Conservation (phyloP, 805 yeast species). For the Wickerhamiella dianesei region DNA sequence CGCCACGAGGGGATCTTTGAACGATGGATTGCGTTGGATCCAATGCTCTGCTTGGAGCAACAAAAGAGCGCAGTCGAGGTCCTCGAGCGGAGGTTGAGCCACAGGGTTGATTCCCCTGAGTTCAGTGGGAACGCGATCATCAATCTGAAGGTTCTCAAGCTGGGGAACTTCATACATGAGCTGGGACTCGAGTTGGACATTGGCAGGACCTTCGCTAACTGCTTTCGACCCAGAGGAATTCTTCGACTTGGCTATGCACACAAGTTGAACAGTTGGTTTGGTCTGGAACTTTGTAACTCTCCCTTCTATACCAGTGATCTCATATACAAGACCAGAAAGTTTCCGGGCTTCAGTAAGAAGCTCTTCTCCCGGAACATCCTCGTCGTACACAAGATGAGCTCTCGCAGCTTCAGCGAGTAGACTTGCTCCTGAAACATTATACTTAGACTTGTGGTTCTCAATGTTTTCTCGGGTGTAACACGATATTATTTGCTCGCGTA, state of each 20-base stretch:
- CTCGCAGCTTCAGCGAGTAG: constrained; percentile 60
- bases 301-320: constrained; percentile 79
- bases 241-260: constrained; percentile 45
- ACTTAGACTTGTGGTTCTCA: constrained; percentile 26
- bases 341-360: constrained; percentile 23
- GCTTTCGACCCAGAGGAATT: background rate
- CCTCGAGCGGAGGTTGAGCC: constrained; percentile 57
- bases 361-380: constrained; percentile 20
- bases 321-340: constrained; percentile 47
- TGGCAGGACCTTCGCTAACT: constrained; percentile 42
- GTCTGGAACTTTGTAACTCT: constrained; percentile 74
- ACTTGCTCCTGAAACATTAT: constrained; percentile 17
- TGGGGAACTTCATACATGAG: constrained; percentile 60
- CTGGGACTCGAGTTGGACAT: constrained; percentile 57
- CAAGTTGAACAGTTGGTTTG: constrained; percentile 54
- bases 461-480: constrained; percentile 17
- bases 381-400: constrained; percentile 24
- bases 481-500: constrained; percentile 19
- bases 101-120: constrained; percentile 52
- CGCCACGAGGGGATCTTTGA: constrained; percentile 47
- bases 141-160: constrained; percentile 37
- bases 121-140: constrained; percentile 27
- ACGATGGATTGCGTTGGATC: constrained; percentile 57
- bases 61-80: constrained; percentile 61
- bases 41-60: constrained; percentile 52